These are phyloP conservation scores for Russula sp. DNA, from an alignment of 768 basidiomycete genomes.

Conservation along the genomic window DNA sequence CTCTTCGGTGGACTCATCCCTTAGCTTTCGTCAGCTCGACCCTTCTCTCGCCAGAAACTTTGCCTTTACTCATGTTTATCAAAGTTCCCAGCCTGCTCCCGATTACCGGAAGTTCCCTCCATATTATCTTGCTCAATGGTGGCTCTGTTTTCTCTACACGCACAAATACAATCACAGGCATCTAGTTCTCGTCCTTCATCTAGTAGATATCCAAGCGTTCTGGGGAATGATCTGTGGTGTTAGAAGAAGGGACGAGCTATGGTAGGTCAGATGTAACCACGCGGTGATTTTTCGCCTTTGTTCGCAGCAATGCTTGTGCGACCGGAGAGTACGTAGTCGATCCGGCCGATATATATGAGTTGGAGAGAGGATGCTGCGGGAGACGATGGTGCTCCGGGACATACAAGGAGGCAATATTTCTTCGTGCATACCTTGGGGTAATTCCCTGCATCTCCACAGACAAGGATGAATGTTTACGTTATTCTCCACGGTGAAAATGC, in stretches of 20 bases:
- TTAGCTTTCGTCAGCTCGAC: constrained; percentile 47
- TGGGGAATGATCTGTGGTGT: constrained; percentile 37
- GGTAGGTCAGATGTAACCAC: constrained; percentile 45
- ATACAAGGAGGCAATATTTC: constrained; percentile 49
- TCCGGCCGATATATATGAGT: constrained; percentile 40
- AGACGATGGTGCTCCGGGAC: constrained; percentile 24
- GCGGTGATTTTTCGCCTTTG: constrained; percentile 30
- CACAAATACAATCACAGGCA: too few relatives aligned
- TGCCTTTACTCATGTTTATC: constrained; percentile 35
- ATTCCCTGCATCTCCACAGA: constrained; percentile 7
- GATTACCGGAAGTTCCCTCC: constrained; percentile 36
- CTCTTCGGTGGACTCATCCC: constrained; percentile 31
- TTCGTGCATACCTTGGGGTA: constrained; percentile 35
- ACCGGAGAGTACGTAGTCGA: constrained; percentile 38
- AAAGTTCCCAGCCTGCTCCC: constrained; percentile 29
- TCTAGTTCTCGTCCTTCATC: too few relatives aligned
- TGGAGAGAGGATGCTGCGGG: constrained; percentile 37
- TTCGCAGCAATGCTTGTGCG: constrained; percentile 33
- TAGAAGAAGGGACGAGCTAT: constrained; percentile 33
- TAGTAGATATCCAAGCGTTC: constrained; percentile 47
- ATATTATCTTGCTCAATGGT: constrained; percentile 38
- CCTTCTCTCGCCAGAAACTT: constrained; percentile 30
- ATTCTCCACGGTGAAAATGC: constrained; percentile 39
- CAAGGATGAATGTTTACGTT: constrained; percentile 45
- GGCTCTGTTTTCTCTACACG: constrained; percentile 25